Evolutionary conservation across 208 protist genomes (phyloP), one percentile per base, ranked within the genome.

Genomic region (Wallacemonas sp.): DNA sequence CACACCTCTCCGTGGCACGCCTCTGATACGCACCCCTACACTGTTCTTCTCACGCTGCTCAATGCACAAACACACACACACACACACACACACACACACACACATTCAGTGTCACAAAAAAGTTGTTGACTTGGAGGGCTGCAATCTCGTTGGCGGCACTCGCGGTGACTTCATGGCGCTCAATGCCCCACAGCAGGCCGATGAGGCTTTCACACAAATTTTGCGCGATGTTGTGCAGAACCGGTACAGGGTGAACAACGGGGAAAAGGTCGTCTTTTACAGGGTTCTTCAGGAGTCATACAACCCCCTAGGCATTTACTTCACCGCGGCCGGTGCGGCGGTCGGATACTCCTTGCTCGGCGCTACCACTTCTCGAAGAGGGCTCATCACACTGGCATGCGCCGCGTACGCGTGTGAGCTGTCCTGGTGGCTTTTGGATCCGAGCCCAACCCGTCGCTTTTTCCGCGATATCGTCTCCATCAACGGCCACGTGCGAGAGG

Each of bases 401-500:
- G 63, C 70, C 10, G 12, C 69, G 23, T 81, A 81, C 29, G 67
- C 65, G 16, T 49, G 68, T 52, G 75, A 81, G 33, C 2, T 76
- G 0, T 81, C 75, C n/a, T 81, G 75, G 75, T 25, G 46, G 33
- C 65, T 81, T 49, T 46, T 74, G 31, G 75, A 76, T 33, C 31
- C 38, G 1, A 36, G 57, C 8, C 75, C 75, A 38, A 74, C 70
- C 18, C 52, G 23, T 25, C 68, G 38, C 50, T 81, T 81, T 57
- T 74, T 81, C 67, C 68, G 68, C 41, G 75, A 81, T 41, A 73
- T 76, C 57, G 65, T 65, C n/a, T 67, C 65, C 16, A 39, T 81
- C 38, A 28, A 76, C 41, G 75, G 75, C 3, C 49, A 66, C 11
- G 36, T 81, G 14, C 36, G 67, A 11, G 50, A 63, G 16, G 68